Evolutionary conservation across 208 protist species (phyloP), one percentile per base, ranked within the genome.

Genomic region (Leishmania amazonensis): DNA sequence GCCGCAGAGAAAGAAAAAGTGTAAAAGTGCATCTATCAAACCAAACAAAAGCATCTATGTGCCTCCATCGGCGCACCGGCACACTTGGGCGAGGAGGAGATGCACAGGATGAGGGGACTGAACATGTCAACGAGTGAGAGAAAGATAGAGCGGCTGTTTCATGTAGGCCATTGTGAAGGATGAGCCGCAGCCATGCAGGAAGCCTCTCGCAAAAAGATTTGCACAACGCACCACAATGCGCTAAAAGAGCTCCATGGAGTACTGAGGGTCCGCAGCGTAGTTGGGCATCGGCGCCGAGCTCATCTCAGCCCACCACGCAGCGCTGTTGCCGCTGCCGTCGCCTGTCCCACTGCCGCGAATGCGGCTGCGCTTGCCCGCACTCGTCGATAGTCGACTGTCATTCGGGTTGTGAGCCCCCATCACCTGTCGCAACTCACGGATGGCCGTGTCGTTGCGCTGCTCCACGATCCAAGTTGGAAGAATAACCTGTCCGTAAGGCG

Each of bases 241-340:
- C 84, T 94, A 97, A 74, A 96, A 96, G 17, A 97, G 88, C 83
- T 97, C 95, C 93, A 97, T 96, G 17, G 95, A 97, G 83, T 96
- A 97, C 87, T 96, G 95, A n/a, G 93, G 93, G 75, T 97, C 93
- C 1, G 85, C 70, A 3, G 95, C 90, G 82, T 95, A 96, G 76
- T 86, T 84, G 28, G 92, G 93, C 91, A 96, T 94, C 49, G 95
- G 93, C 13, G 88, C 88, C 1, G 89, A 85, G 80, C 92, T 97
- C 90, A 92, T 94, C 79, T 97, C 93, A 35, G 93, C 84, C 92
- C 95, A 96, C 95, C 95, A 97, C 70, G 83, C 91, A n/a, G 68
- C 84, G 60, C 86, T 93, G 60, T 81, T 83, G 58, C 81, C 78
- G 79, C 67, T 81, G 47, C 76, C 74, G n/a, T 76, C 77, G 62